Evolutionary conservation across 2,329 filamentous ascomycete species (phyloP).

Genomic region (Penicillium sp.): DNA sequence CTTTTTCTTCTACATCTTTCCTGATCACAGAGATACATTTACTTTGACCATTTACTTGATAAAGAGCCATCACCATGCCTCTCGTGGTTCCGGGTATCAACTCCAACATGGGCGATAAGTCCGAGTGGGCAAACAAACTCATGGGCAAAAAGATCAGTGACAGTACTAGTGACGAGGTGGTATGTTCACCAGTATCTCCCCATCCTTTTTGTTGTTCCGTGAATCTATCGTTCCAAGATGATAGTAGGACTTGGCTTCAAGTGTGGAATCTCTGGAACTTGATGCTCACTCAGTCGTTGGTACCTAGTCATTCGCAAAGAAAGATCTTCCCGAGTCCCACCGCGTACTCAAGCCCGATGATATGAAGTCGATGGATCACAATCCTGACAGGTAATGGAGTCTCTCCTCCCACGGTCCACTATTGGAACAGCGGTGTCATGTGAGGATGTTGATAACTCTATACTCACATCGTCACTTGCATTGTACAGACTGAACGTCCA

Average conservation of each 20-base stretch:
- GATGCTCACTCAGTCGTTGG: background rate
- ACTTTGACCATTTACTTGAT: too few relatives aligned
- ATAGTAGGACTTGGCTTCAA: too few relatives aligned
- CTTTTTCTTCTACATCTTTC: too few relatives aligned
- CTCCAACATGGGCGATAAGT: constrained; percentile 27
- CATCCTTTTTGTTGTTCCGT: too few relatives aligned
- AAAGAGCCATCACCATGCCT: constrained; percentile 34
- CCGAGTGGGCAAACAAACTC: constrained; percentile 42
- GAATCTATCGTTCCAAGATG: too few relatives aligned
- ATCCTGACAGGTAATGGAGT: constrained; percentile 34
- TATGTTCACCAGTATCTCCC: constrained; percentile 13
- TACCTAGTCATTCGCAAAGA: constrained; percentile 40
- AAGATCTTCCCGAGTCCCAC: constrained; percentile 41
- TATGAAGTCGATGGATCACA: constrained; percentile 38
- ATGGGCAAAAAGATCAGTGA: constrained; percentile 44
- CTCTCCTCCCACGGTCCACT: background rate
- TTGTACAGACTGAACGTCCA: constrained; percentile 40
- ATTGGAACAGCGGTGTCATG: too few relatives aligned
- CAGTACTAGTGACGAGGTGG: constrained; percentile 28
- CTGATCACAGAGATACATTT: too few relatives aligned
- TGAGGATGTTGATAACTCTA: too few relatives aligned
- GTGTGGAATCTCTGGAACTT: background rate
- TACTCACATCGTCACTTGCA: too few relatives aligned
- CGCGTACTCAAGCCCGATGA: constrained; percentile 38
- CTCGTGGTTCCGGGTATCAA: constrained; percentile 43